Conservation (phyloP, 2,329 filamentous ascomycete genomes). For the Cercospora sp. region DNA sequence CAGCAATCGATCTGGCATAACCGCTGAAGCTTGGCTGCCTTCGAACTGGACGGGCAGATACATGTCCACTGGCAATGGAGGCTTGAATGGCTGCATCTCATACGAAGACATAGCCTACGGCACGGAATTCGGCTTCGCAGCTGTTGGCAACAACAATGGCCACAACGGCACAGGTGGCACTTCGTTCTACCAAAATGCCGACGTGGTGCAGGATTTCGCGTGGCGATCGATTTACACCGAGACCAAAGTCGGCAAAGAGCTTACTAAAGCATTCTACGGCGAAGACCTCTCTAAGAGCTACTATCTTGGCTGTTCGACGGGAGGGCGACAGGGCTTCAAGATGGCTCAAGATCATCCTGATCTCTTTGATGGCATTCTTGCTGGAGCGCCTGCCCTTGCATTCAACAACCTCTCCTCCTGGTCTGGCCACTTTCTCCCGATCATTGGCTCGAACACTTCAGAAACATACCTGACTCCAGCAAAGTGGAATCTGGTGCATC, state of each 20-base stretch:
- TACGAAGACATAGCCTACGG: constrained; percentile 45
- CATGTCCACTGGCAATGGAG: constrained; percentile 45
- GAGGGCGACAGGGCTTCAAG: constrained; percentile 50
- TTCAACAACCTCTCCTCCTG: constrained; percentile 46
- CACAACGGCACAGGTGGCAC: constrained; percentile 49
- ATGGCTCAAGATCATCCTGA: constrained; percentile 47
- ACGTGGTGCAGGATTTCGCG: constrained; percentile 52
- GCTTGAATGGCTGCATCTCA: constrained; percentile 43
- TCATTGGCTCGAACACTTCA: constrained; percentile 42
- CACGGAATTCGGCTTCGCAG: constrained; percentile 43
- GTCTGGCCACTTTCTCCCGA: constrained; percentile 45
- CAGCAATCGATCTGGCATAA: constrained; percentile 44
- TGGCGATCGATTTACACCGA: constrained; percentile 40
- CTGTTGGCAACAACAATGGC: constrained; percentile 46
- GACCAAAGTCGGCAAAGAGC: constrained; percentile 36
- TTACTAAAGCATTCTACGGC: constrained; percentile 41
- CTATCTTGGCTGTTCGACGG: constrained; percentile 50
- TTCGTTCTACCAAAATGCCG: constrained; percentile 50
- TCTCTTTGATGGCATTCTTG: constrained; percentile 52
- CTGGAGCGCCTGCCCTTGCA: constrained; percentile 46
- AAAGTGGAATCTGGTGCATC: constrained; percentile 45
- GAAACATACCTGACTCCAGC: constrained; percentile 42
- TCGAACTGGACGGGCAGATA: constrained; percentile 43
- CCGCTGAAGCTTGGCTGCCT: constrained; percentile 50
- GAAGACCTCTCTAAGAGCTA: constrained; percentile 47